Evolutionary conservation across 768 basidiomycete genomes (phyloP), one percentile per base, ranked within the genome.

Genomic region (Kwoniella dendrophila): DNA sequence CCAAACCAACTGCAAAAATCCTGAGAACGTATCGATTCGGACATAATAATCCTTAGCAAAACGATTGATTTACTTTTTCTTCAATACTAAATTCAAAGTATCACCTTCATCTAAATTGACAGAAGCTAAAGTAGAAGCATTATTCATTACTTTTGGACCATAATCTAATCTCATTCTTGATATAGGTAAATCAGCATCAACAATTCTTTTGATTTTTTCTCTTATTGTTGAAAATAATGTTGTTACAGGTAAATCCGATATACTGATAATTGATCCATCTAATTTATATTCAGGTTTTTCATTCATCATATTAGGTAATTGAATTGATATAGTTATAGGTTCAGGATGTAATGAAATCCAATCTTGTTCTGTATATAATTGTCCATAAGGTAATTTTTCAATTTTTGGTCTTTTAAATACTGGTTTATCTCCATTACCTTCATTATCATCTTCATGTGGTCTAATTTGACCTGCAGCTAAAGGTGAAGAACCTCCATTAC

Each of bases 91-190:
- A 16, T 87, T 84, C 20, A 97, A 79, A 55, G 86, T 63, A 77
- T 97, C 94, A 72, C 93, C 93, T 67, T 95, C 91, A 79, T 94
- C 92, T 68, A 97, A 75, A 77, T 97, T 97, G 72, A 90, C 89
- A 66, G 83, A 84, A 26, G 91, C 93, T 69, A 97, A 86, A 64
- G 90, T 88, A 62, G 85, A 87, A 55, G 84, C 83, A 78, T 96
- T 96, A 58, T 89, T 90, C 68, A 97, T 83, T 84, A 91, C 89
- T 81, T 91, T 92, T 41, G 87, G 87, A 64, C 82, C 79, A 76
- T 89, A 92, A 32, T 88, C 87, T 64, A 97, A 77, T 69, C 90
- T 83, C 72, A 96, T 88, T 62, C 86, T 85, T 36, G 88, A 88
- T n/a, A 88, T 86, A 10, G 90, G 83, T 32, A 94, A 81, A n/a